Conservation (phyloP, 257 asterid genomes). For the Mentha longifolia region DNA sequence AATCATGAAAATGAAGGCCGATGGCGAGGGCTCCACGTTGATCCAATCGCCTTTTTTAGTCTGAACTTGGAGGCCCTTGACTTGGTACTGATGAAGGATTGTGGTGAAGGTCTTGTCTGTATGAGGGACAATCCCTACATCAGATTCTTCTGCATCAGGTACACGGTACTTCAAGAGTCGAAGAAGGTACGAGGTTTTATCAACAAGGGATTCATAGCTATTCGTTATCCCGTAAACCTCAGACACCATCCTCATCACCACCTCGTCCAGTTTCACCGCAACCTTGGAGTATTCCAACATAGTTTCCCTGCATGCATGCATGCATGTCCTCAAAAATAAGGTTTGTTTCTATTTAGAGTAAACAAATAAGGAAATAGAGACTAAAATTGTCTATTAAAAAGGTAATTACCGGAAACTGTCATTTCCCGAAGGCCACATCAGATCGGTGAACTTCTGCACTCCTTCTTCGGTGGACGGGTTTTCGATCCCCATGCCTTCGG, state of each 20-base stretch:
- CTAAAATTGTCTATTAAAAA: no score
- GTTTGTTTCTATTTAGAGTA: no score
- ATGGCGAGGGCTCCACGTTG: conserved; percentile 42
- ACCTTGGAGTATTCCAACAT: conserved; percentile 37
- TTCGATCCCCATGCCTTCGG: conserved; percentile 56
- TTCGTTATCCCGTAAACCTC: conserved; percentile 25
- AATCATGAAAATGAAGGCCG: conserved; percentile 49
- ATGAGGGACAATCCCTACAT: conserved; percentile 49
- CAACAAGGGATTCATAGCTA: conserved; percentile 5
- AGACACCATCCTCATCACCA: conserved; percentile 50
- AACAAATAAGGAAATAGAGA: no score
- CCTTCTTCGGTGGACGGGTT: conserved; percentile 31
- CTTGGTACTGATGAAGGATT: conserved; percentile 43
- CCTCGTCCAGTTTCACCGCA: conserved; percentile 42
- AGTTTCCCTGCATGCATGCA: conserved; percentile 33
- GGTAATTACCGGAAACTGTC: no score
- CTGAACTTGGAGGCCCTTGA: conserved; percentile 37
- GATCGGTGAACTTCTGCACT: neutral
- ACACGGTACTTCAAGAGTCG: conserved; percentile 42
- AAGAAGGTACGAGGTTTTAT: conserved; percentile 40
- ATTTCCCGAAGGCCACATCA: neutral
- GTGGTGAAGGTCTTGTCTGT: conserved; percentile 56
- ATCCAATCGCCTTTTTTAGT: conserved; percentile 46
- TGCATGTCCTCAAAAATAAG: no score
- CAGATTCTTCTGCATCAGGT: conserved; percentile 29